Evolutionary conservation across 164 flowering plant species (phyloP).

Genomic region (Taxillus chinensis): DNA sequence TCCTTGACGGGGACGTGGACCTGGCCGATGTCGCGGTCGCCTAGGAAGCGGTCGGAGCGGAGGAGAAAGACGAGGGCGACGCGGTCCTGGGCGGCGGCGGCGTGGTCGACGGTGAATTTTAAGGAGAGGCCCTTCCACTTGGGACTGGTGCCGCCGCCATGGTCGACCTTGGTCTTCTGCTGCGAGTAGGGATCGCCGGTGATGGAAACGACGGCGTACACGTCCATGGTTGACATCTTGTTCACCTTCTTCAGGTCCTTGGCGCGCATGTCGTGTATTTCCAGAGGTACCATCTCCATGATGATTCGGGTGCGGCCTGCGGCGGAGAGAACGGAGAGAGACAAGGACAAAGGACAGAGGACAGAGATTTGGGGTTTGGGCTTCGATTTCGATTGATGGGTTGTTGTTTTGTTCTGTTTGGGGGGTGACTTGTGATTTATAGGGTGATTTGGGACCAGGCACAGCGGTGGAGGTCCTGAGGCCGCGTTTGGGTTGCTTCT

Average conservation of each 20-base stretch:
- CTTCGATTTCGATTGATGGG: too few relatives aligned
- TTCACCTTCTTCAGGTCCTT: conserved; percentile 29
- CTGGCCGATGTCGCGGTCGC: conserved; percentile 27
- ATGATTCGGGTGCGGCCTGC: too few relatives aligned
- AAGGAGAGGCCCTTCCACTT: not conserved
- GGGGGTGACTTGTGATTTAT: too few relatives aligned
- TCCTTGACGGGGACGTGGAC: conserved; percentile 26
- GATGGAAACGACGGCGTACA: conserved; percentile 20
- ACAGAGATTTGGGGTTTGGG: too few relatives aligned
- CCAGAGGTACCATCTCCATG: conserved; percentile 28
- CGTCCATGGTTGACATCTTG: conserved; percentile 28
- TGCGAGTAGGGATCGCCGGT: conserved; percentile 16
- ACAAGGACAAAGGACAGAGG: too few relatives aligned
- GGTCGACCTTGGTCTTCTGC: conserved; percentile 23
- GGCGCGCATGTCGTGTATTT: conserved; percentile 25
- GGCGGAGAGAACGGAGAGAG: too few relatives aligned
- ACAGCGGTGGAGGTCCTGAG: too few relatives aligned
- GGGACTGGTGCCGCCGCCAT: conserved; percentile 13
- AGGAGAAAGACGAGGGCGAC: conserved; percentile 9
- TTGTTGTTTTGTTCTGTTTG: too few relatives aligned
- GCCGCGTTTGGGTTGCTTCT: too few relatives aligned
- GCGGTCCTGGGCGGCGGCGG: not conserved
- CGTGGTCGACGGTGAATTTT: not conserved
- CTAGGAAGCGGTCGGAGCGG: conserved; percentile 18
- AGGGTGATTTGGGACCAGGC: too few relatives aligned